Conservation (phyloP, 306 rosid genomes). For the Neltuma alba region DNA sequence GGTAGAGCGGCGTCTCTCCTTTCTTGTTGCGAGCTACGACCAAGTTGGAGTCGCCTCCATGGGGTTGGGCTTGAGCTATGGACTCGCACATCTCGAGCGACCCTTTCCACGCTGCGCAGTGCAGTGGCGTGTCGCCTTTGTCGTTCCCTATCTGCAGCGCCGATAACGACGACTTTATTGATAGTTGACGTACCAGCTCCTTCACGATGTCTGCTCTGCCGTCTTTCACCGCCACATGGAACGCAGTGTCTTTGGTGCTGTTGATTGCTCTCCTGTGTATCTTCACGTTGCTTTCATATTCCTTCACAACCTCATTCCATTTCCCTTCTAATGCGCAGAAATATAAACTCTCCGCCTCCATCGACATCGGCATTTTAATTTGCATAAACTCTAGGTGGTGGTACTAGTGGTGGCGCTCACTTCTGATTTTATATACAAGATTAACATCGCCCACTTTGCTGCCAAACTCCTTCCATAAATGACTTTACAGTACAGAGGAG, state of each 20-base stretch:
- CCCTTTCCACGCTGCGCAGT: background rate
- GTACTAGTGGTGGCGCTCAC: background rate
- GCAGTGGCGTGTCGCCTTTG: background rate
- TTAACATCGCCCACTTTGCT: background rate
- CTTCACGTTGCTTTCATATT: background rate
- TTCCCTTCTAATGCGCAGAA: background rate
- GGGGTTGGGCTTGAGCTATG: background rate
- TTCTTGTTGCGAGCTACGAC: background rate
- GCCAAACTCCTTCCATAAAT: background rate
- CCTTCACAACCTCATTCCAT: background rate
- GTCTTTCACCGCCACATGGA: conserved; percentile 9
- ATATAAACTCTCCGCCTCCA: background rate
- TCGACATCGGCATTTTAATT: background rate
- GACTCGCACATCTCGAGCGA: background rate
- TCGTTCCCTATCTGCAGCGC: background rate
- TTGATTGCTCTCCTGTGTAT: background rate
- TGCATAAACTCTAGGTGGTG: background rate
- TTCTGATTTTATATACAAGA: background rate
- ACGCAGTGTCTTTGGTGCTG: background rate
- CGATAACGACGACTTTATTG: background rate
- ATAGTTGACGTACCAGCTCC: background rate
- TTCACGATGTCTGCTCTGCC: background rate
- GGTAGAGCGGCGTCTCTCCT: background rate
- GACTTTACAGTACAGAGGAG: background rate
- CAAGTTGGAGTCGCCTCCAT: background rate